Percentiles rank a stretch among this genome's conserved stretches.
Conservation (phyloP, 768 basidiomycete genomes). For the Pisolithus marmoratus region DNA sequence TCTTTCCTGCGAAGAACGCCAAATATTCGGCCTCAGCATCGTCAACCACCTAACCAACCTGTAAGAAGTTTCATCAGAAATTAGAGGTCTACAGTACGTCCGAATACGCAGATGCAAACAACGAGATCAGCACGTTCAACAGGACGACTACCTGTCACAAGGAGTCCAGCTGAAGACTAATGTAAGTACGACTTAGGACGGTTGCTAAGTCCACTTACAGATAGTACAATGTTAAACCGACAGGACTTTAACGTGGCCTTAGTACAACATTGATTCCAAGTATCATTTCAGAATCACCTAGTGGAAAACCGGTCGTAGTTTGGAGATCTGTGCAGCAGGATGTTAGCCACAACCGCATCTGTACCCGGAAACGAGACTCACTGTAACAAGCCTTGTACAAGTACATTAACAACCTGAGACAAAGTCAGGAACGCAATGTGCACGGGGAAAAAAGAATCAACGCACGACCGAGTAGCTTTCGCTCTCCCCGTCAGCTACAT, state of each 20-base stretch:
- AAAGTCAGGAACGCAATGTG: not conserved
- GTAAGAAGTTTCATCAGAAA: not conserved
- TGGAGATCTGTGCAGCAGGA: conserved; percentile 43
- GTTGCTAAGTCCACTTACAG: conserved; percentile 42
- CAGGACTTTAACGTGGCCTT: conserved; percentile 31
- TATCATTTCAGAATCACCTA: conserved; percentile 32
- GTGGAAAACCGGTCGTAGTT: conserved; percentile 53
- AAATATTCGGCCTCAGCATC: conserved; percentile 90
- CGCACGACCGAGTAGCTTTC: conserved; percentile 48
- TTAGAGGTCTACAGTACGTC: conserved; percentile 51
- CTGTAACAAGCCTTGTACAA: conserved; percentile 82
- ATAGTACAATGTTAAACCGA: conserved; percentile 72
- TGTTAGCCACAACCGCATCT: not conserved
- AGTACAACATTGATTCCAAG: not conserved
- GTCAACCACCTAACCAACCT: conserved; percentile 53
- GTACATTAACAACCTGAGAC: conserved; percentile 56
- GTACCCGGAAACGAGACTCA: conserved; percentile 23
- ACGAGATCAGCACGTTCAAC: conserved; percentile 91
- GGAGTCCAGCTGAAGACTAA: conserved; percentile 61
- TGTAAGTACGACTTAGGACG: conserved; percentile 1
- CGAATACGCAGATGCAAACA: conserved; percentile 89
- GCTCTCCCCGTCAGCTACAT: conserved; percentile 79
- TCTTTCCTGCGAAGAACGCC: conserved; percentile 86
- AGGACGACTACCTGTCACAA: conserved; percentile 77
- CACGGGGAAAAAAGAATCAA: not conserved